Evolutionary conservation across 345 rosid species (phyloP).

Genomic region (Luvunga scandens): DNA sequence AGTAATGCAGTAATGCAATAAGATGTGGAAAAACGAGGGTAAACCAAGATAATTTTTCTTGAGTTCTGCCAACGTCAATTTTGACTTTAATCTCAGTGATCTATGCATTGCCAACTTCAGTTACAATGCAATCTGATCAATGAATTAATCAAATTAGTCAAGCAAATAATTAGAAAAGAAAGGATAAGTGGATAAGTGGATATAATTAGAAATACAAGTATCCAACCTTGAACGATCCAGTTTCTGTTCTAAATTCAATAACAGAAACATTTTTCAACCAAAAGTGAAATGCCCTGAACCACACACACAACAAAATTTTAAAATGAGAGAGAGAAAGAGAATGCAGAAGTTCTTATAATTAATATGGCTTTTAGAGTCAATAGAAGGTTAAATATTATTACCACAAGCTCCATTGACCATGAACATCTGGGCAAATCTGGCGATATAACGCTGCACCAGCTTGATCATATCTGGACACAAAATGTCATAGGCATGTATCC

Average conservation of each 20-base stretch:
- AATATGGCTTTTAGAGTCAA: background rate
- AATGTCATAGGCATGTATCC: slow-evolving; percentile 15
- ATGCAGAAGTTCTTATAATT: background rate
- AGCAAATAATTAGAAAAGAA: background rate
- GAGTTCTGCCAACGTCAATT: background rate
- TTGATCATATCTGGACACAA: background rate
- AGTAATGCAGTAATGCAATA: background rate
- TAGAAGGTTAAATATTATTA: background rate
- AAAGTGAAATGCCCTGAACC: background rate
- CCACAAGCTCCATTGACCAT: background rate
- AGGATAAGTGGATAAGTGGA: background rate
- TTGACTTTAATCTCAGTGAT: background rate
- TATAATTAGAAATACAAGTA: background rate
- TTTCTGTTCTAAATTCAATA: background rate
- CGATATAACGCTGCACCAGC: background rate
- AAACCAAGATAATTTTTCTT: background rate
- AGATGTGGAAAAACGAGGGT: background rate
- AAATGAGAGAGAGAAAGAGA: background rate
- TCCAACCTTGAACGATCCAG: background rate
- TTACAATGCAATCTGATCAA: background rate
- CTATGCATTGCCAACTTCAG: no score
- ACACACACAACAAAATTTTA: background rate
- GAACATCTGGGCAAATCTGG: background rate
- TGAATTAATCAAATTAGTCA: background rate
- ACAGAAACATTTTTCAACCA: background rate